Evolutionary conservation across 371 early-diverging fungal species (phyloP).

Genomic region (Rhizopus delemar): DNA sequence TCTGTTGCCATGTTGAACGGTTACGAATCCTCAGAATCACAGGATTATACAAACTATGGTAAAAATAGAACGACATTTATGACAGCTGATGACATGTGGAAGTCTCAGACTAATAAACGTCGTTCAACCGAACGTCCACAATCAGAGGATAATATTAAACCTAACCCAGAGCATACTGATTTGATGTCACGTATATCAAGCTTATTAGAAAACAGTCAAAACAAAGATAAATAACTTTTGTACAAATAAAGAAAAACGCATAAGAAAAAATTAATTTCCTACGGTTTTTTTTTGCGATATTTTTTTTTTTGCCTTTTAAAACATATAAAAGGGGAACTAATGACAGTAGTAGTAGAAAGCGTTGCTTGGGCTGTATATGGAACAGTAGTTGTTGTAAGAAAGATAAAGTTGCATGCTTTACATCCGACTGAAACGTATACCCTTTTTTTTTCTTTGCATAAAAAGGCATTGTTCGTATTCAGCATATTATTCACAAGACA

Average conservation of each 20-base stretch:
- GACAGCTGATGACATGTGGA: slow-evolving; percentile 28
- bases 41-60: not conserved
- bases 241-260: not conserved
- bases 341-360: slow-evolving; percentile 29
- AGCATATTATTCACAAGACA: slow-evolving; percentile 56
- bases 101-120: slow-evolving; percentile 2
- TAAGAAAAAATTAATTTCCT: not conserved
- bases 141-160: slow-evolving; percentile 18
- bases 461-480: slow-evolving; percentile 37
- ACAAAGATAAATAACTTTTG: not conserved
- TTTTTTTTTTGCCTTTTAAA: slow-evolving; percentile 5
- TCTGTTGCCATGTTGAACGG: slow-evolving; percentile 27
- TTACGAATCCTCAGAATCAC: slow-evolving; percentile 1
- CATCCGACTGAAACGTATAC: slow-evolving; percentile 24
- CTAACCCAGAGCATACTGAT: slow-evolving; percentile 24
- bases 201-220: slow-evolving; percentile 18
- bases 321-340: too few species aligned
- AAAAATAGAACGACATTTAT: not conserved
- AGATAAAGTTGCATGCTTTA: not conserved
- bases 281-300: not conserved
- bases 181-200: slow-evolving; percentile 30
- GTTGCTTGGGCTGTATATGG: slow-evolving; percentile 42
- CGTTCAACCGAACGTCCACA: slow-evolving; percentile 1
- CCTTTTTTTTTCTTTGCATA: too few species aligned
- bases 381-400: slow-evolving; percentile 30